A percentile compares a stretch with the other conserved stretches of the same genome.
Conservation (phyloP, 352 stramenopile species). For the Pythium phragmitis region DNA sequence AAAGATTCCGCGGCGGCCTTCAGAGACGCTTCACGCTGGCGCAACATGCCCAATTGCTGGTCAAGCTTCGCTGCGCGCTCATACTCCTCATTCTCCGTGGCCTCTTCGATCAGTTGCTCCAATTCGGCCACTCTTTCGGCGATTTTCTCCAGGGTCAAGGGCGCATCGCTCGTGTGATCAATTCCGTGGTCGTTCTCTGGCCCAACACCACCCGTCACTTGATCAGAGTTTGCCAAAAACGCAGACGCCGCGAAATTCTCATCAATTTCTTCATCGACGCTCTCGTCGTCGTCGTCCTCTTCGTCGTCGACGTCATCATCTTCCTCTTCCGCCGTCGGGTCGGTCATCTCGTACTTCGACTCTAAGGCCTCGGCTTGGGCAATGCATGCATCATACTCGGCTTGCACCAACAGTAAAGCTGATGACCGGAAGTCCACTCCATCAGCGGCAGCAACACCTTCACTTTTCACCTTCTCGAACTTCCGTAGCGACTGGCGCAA, state of each 20-base stretch:
- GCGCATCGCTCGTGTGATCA: conserved; percentile 28
- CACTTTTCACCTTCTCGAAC: conserved; percentile 71
- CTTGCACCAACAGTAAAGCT: conserved; percentile 68
- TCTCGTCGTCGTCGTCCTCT: conserved; percentile 49
- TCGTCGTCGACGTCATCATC: conserved; percentile 45
- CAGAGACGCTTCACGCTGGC: conserved; percentile 48
- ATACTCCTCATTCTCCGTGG: conserved; percentile 82
- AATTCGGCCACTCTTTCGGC: conserved; percentile 54
- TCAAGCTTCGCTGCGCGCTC: conserved; percentile 75
- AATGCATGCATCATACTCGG: conserved; percentile 72
- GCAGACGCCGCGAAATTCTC: conserved; percentile 18
- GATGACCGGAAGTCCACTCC: conserved; percentile 69
- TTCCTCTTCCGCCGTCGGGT: conserved; percentile 53
- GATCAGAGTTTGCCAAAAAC: conserved; percentile 2
- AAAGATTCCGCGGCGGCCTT: conserved; percentile 19
- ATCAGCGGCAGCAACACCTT: conserved; percentile 47
- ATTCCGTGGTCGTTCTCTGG: conserved; percentile 30
- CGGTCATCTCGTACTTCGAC: conserved; percentile 67
- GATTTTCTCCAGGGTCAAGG: conserved; percentile 52
- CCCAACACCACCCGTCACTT: conserved; percentile 4
- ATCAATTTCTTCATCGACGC: conserved; percentile 39
- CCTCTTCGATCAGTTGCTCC: conserved; percentile 66
- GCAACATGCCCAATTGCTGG: conserved; percentile 65
- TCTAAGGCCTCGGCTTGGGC: conserved; percentile 61
- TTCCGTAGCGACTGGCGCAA: conserved; percentile 56